These are phyloP conservation scores for Dendrobium chrysotoxum DNA, from an alignment of 106 monocot genomes.

Conservation along the genomic window DNA sequence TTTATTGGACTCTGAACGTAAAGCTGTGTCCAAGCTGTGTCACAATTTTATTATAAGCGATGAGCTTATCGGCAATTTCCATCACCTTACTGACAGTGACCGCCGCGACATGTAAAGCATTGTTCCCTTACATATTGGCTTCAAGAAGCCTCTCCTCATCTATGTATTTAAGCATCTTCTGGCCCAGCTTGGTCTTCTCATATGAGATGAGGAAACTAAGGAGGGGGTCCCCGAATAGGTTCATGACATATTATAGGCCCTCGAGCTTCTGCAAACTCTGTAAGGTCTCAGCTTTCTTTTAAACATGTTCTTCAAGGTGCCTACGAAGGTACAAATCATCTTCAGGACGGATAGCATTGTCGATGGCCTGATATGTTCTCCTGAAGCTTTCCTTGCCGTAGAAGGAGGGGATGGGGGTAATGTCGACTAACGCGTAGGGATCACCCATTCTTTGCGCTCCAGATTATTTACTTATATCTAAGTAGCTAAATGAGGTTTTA, in stretches of 20 bases:
- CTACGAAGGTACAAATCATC: neutral
- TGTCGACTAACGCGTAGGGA: neutral
- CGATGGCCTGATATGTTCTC: neutral
- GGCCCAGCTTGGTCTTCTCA: slow-evolving; percentile 12
- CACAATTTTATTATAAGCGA: neutral
- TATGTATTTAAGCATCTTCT: neutral
- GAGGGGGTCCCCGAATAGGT: slow-evolving; percentile 18
- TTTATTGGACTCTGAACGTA: no score
- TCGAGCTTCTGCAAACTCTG: neutral
- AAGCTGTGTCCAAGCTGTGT: no score
- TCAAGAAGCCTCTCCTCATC: neutral
- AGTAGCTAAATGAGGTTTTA: no score
- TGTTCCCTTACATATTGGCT: slow-evolving; percentile 10
- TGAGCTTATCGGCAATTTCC: neutral
- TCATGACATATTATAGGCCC: neutral
- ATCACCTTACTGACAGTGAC: neutral
- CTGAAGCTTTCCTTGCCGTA: neutral
- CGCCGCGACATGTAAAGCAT: slow-evolving; percentile 25
- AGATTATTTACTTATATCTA: no score
- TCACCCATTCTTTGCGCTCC: no score
- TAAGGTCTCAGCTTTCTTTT: neutral
- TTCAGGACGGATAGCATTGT: slow-evolving; percentile 10
- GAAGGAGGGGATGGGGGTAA: neutral
- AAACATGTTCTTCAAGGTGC: neutral
- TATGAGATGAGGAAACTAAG: slow-evolving; percentile 19